Conservation (phyloP, 2,329 filamentous ascomycete genomes). For the Neodidymelliopsis sp. region DNA sequence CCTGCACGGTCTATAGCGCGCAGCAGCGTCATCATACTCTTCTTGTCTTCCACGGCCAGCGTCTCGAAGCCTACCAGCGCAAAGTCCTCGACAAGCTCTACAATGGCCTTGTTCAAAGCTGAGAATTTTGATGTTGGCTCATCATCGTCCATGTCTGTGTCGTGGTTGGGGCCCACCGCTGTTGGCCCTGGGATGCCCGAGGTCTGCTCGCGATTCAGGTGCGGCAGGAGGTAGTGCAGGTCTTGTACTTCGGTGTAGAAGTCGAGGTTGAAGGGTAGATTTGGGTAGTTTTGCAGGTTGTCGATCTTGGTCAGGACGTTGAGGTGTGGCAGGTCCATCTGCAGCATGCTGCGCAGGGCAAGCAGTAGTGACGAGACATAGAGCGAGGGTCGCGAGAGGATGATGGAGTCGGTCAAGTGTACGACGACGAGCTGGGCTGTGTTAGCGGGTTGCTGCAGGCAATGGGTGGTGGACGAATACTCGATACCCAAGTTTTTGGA, state of each 20-base stretch:
- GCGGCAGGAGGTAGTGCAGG: conserved; percentile 80
- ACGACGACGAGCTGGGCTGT: conserved; percentile 82
- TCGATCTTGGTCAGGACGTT: conserved; percentile 99
- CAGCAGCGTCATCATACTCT: conserved; percentile 92
- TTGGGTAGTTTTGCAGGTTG: conserved; percentile 83
- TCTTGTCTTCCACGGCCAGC: conserved; percentile 93
- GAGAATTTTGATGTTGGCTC: conserved; percentile 70
- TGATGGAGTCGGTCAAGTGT: conserved; percentile 93
- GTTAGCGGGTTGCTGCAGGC: conserved; percentile 33
- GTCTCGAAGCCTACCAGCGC: conserved; percentile 92
- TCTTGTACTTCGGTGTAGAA: conserved; percentile 98
- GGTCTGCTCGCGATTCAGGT: conserved; percentile 75
- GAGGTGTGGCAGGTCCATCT: conserved; percentile 95
- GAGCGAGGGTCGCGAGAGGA: conserved; percentile 88
- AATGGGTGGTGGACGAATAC: conserved; percentile 62
- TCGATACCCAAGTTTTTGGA: conserved; percentile 91
- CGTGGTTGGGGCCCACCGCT: conserved; percentile 8
- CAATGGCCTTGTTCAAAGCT: conserved; percentile 84
- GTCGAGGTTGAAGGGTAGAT: conserved; percentile 92
- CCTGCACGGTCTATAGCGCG: conserved; percentile 89
- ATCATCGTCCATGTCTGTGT: conserved; percentile 54
- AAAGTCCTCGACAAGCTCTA: conserved; percentile 87
- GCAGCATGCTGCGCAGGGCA: conserved; percentile 93
- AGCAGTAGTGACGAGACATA: conserved; percentile 95
- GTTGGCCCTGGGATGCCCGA: conserved; percentile 47